Percentiles rank a stretch among this genome's conserved stretches.
Conservation (phyloP, 225 moss, liverwort and hornwort species). For the Bryum argenteum region DNA sequence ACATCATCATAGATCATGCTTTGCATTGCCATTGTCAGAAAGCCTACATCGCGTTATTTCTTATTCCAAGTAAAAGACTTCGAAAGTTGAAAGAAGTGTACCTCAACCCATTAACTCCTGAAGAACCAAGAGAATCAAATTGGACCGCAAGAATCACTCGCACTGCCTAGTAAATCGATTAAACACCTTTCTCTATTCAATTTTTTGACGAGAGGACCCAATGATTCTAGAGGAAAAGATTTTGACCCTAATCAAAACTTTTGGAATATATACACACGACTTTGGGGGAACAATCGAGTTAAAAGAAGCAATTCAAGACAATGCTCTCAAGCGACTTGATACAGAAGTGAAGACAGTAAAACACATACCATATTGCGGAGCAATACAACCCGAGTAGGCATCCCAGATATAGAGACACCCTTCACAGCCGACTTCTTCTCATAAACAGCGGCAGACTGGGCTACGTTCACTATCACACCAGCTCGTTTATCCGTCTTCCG, state of each 20-base stretch:
- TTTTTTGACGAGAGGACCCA: background rate
- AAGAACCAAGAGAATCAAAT: background rate
- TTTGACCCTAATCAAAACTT: too few species aligned
- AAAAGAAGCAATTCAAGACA: background rate
- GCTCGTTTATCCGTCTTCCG: conserved; percentile 98
- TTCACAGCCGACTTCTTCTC: conserved; percentile 67
- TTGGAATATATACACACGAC: background rate
- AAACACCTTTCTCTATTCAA: background rate
- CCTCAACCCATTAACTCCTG: background rate
- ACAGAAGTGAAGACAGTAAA: background rate
- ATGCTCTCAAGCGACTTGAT: background rate
- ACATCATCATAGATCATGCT: background rate
- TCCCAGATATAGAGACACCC: conserved; percentile 87
- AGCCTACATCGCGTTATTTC: background rate
- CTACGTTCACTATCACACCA: conserved; percentile 98
- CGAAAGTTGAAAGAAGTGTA: conserved; percentile 9
- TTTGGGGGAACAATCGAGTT: background rate
- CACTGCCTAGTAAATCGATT: background rate
- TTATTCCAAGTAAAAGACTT: background rate
- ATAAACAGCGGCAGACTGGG: conserved; percentile 51
- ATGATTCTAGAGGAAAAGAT: background rate
- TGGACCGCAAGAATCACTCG: background rate
- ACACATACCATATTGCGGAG: conserved; percentile 91
- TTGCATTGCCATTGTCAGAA: background rate
- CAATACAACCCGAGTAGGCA: conserved; percentile 90